Evolutionary conservation across 257 asterid genomes (phyloP).

Genomic region (Ehretia macrophylla): DNA sequence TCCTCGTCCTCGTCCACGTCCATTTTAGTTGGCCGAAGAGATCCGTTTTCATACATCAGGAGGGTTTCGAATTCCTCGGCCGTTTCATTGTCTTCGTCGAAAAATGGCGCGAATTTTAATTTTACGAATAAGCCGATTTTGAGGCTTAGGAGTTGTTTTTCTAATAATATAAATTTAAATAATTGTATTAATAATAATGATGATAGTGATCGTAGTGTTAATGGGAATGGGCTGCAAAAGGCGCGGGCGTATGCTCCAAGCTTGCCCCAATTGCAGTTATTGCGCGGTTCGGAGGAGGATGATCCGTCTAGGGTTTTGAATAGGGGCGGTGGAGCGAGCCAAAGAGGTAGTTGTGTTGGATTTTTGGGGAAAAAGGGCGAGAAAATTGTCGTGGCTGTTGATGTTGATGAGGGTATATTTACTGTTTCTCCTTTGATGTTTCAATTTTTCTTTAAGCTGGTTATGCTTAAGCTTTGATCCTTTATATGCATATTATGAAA

Average conservation of each 20-base stretch:
- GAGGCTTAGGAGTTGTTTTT: constrained; percentile 31
- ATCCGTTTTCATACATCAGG: background rate
- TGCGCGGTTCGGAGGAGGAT: constrained; percentile 39
- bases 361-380: background rate
- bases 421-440: background rate
- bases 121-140: background rate
- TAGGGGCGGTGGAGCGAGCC: background rate
- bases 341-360: background rate
- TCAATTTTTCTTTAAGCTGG: too few relatives aligned
- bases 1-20: too few relatives aligned
- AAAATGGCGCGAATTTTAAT: background rate
- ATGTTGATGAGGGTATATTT: constrained; percentile 9
- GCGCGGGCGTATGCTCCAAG: constrained; percentile 34
- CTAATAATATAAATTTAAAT: background rate
- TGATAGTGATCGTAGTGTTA: constrained; percentile 13
- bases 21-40: background rate
- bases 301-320: background rate
- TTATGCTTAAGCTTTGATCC: too few relatives aligned
- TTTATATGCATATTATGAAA: too few relatives aligned
- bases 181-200: background rate
- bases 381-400: constrained; percentile 18
- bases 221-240: constrained; percentile 25
- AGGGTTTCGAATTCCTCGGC: background rate
- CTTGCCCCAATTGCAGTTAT: constrained; percentile 28
- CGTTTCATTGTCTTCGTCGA: background rate